phyloP scores from a whole-genome alignment of 2,329 filamentous ascomycete species.

The Parasarocladium wereldwijsianum region DNA sequence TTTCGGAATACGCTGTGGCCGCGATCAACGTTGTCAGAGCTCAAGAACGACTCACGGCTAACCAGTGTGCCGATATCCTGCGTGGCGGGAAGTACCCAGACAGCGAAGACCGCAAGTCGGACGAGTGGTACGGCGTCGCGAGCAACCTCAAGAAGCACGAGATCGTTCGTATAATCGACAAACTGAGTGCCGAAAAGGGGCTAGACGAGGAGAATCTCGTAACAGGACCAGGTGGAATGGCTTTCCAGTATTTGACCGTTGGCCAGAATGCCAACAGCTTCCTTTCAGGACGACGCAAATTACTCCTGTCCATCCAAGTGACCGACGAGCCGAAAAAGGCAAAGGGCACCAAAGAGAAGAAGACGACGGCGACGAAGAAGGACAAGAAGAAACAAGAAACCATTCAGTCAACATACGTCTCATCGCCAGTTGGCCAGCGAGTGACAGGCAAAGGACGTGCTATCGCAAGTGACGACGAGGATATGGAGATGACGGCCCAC shows the following conservation, averaged over 20 bases:
- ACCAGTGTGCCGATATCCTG: conserved; percentile 74
- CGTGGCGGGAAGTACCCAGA: conserved; percentile 52
- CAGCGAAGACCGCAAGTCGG: conserved; percentile 35
- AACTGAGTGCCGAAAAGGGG: conserved; percentile 58
- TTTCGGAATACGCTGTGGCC: conserved; percentile 57
- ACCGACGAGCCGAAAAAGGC: conserved; percentile 14
- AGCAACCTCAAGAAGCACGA: conserved; percentile 55
- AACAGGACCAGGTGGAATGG: conserved; percentile 43
- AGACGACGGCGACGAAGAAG: conserved; percentile 22
- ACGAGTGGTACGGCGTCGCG: conserved; percentile 52
- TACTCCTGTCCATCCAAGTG: conserved; percentile 28
- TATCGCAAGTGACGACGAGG: conserved; percentile 17
- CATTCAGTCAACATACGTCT: conserved; percentile 30
- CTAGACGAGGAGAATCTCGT: conserved; percentile 52
- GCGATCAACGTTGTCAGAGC: conserved; percentile 56
- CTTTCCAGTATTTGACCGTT: conserved; percentile 54
- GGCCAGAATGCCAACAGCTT: conserved; percentile 28
- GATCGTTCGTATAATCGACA: conserved; percentile 70
- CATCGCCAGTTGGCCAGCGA: conserved; percentile 27
- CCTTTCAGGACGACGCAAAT: conserved; percentile 26
- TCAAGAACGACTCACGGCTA: conserved; percentile 49
- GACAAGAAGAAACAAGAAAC: conserved; percentile 21
- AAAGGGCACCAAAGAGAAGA: conserved; percentile 16
- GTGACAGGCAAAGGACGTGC: conserved; percentile 15
- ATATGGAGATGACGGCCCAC: conserved; percentile 25